Conservation (phyloP, 148 eudicot species). For the Camellia lanceoleosa region DNA sequence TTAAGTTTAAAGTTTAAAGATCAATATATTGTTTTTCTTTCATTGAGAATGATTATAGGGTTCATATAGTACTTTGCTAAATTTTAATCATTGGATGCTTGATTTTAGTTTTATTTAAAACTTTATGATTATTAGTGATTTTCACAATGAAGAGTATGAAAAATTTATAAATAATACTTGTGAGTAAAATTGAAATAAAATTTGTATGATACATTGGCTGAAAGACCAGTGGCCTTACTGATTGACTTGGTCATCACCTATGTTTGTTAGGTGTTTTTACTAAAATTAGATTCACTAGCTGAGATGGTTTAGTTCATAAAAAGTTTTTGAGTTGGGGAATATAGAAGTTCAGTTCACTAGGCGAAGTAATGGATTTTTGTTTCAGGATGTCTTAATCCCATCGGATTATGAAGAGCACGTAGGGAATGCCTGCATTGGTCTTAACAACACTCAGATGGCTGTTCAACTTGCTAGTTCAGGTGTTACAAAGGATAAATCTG, state of each 20-base stretch:
- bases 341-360: neutral
- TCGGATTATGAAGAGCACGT: constrained; percentile 20
- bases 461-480: constrained; percentile 15
- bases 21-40: neutral
- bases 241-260: too few species aligned
- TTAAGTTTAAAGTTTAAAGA: neutral
- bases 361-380: constrained; percentile 12
- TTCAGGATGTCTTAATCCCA: constrained; percentile 33
- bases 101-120: neutral
- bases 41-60: neutral
- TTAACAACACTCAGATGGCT: constrained; percentile 19
- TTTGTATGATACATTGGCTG: neutral
- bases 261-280: too few species aligned
- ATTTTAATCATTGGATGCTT: neutral
- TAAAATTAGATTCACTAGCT: neutral
- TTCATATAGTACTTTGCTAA: neutral
- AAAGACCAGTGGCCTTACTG: neutral
- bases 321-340: neutral
- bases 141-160: neutral
- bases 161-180: neutral
- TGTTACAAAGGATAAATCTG: constrained; percentile 11
- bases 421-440: constrained; percentile 8
- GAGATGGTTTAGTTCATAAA: neutral
- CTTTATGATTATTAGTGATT: neutral
- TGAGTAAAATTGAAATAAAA: neutral